These are phyloP conservation scores for Cryphonectria japonica DNA, from an alignment of 2,329 filamentous ascomycete genomes.

Conservation along the genomic window DNA sequence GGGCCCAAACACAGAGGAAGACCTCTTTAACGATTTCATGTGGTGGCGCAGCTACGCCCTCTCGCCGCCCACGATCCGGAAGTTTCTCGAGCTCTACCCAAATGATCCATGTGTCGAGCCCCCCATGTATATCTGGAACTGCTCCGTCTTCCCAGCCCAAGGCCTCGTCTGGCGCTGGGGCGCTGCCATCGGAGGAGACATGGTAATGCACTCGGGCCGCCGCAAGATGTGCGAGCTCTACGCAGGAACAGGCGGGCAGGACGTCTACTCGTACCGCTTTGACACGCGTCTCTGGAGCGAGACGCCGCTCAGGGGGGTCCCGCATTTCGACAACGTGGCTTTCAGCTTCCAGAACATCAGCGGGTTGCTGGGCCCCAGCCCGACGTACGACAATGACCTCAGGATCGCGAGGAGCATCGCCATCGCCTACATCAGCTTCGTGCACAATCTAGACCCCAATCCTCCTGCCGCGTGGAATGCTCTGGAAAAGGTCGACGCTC, in stretches of 20 bases:
- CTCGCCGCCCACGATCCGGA: slow-evolving; percentile 47
- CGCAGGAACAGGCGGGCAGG: slow-evolving; percentile 35
- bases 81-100: slow-evolving; percentile 51
- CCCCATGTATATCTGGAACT: slow-evolving; percentile 47
- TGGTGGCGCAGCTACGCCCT: slow-evolving; percentile 51
- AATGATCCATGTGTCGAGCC: slow-evolving; percentile 51
- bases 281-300: slow-evolving; percentile 51
- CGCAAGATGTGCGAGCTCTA: slow-evolving; percentile 50
- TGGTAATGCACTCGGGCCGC: slow-evolving; percentile 53
- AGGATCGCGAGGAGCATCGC: slow-evolving; percentile 43
- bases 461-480: slow-evolving; percentile 23
- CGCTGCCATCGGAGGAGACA: slow-evolving; percentile 49
- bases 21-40: slow-evolving; percentile 46
- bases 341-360: slow-evolving; percentile 57
- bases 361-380: slow-evolving; percentile 50
- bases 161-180: slow-evolving; percentile 50
- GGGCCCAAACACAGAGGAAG: slow-evolving; percentile 44
- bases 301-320: slow-evolving; percentile 44
- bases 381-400: slow-evolving; percentile 44
- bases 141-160: slow-evolving; percentile 36
- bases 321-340: slow-evolving; percentile 54
- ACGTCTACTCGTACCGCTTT: slow-evolving; percentile 54
- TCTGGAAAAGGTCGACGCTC: slow-evolving; percentile 32
- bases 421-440: slow-evolving; percentile 49
- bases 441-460: slow-evolving; percentile 49